phyloP scores from a whole-genome alignment of 2,329 filamentous ascomycete genomes.

The Orbilia brochopaga region DNA sequence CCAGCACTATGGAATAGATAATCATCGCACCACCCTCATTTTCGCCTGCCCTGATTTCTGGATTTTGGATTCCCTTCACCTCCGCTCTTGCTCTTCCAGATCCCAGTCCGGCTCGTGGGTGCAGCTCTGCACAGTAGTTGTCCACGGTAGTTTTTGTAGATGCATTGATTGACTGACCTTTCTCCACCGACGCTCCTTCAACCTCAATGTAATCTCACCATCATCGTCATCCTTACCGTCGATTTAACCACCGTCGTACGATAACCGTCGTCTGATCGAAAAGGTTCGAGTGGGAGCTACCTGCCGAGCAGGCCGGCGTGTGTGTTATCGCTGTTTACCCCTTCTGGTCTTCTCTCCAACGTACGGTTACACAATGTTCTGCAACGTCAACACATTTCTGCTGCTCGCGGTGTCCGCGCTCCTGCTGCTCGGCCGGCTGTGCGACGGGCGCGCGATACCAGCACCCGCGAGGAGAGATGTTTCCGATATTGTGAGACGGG shows the following conservation, averaged over 20 bases:
- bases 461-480: conserved; percentile 14
- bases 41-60: too few relatives aligned
- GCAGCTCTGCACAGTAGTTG: too few relatives aligned
- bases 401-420: conserved; percentile 8
- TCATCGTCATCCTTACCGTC: background rate
- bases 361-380: conserved; percentile 26
- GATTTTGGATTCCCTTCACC: too few relatives aligned
- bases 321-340: background rate
- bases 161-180: background rate
- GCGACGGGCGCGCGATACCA: conserved; percentile 19
- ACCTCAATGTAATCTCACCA: conserved; percentile 5
- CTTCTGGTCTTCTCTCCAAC: background rate
- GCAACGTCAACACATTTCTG: conserved; percentile 44
- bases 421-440: conserved; percentile 14
- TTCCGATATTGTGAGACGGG: conserved; percentile 17
- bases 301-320: too few relatives aligned
- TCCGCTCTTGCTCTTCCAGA: too few relatives aligned
- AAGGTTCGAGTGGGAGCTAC: too few relatives aligned
- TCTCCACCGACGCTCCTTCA: conserved; percentile 7
- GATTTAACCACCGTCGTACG: background rate
- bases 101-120: too few relatives aligned
- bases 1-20: too few relatives aligned
- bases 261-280: background rate
- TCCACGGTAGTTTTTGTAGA: background rate
- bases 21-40: too few relatives aligned